Base-by-base conservation (phyloP, 306 rosid species). In the Purshia tridentata region DNA sequence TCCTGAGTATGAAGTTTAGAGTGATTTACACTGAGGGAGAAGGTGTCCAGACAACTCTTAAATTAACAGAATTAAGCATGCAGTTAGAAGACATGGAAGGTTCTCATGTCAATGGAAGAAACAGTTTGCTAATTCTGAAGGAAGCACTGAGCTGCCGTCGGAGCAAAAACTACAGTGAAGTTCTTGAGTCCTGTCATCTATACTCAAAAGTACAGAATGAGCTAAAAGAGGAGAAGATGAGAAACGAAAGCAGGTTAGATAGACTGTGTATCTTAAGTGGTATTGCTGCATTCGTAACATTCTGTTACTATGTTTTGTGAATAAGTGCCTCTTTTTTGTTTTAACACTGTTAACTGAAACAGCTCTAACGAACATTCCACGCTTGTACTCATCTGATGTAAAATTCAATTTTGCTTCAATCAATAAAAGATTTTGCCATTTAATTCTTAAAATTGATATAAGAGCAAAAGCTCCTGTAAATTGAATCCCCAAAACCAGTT, bases 81-180 rank as follows among this genome's bases (percentile, higher is more conserved):
- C 95, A 88, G 78, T 67, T 92, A 75, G 89, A 92, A 84, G 98
- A 92, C 83, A 87, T 92, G 96, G 96, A 90, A 77, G 89, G 96
- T 63, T 81, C 88, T 54, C 86, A 83, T 69, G 93, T 92, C 64
- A 88, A 90, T 41, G 98, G 97, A 51, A 84, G 86, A 70, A 88
- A 84, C 80, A 88, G 98, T 76, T 86, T 92, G 87, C 89, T 81
- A 41, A 87, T 92, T 63, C 95, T 92, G 9, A 88, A 87, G 80
- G 90, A 88, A 72, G 91, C 97, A 23, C 85, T 92, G 62, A 84
- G 90, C 57, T 87, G 98, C 72, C 61, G 76, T 5, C 84, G 96
- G 82, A 90, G 96, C 83, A 90, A 86, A 70, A 90, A 88, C 60
- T 83, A 86, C 56, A 76, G 89, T 52, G 88, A 88, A 82, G 91